Conservation (phyloP, 306 rosid species). For the Myrica gale region DNA sequence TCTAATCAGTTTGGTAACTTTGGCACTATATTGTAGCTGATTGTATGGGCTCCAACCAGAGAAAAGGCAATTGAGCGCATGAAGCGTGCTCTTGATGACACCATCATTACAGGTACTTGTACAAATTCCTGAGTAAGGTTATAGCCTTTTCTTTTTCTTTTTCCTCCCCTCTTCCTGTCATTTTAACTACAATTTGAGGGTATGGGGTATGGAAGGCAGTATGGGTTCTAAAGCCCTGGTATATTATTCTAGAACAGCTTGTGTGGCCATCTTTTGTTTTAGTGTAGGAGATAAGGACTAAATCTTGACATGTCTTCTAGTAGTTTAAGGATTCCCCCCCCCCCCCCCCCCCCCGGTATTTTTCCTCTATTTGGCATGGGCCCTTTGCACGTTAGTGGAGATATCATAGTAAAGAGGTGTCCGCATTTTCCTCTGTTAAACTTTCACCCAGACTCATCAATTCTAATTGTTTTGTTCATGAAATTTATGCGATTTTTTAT, state of each 20-base stretch:
- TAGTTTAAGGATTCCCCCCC: background rate
- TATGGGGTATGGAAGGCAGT: background rate
- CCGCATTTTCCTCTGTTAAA: background rate
- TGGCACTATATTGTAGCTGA: slow-evolving; percentile 53
- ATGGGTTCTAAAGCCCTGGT: background rate
- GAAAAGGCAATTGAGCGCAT: slow-evolving; percentile 96
- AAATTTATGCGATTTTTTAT: background rate
- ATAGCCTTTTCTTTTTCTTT: background rate
- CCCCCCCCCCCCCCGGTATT: background rate
- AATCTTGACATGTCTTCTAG: background rate
- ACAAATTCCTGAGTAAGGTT: slow-evolving; percentile 19
- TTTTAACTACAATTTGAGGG: background rate
- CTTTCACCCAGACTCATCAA: background rate
- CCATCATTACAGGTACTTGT: slow-evolving; percentile 75
- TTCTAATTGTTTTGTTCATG: background rate
- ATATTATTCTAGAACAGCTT: background rate
- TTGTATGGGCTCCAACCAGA: slow-evolving; percentile 99
- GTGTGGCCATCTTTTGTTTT: background rate
- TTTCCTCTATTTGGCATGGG: background rate
- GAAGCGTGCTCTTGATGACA: slow-evolving; percentile 96
- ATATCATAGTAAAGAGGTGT: background rate
- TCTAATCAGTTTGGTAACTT: slow-evolving; percentile 13
- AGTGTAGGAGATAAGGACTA: background rate
- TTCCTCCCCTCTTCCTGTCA: background rate
- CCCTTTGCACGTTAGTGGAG: background rate